Base-by-base conservation (phyloP, 306 rosid species). In the Boehmeria nivea region DNA sequence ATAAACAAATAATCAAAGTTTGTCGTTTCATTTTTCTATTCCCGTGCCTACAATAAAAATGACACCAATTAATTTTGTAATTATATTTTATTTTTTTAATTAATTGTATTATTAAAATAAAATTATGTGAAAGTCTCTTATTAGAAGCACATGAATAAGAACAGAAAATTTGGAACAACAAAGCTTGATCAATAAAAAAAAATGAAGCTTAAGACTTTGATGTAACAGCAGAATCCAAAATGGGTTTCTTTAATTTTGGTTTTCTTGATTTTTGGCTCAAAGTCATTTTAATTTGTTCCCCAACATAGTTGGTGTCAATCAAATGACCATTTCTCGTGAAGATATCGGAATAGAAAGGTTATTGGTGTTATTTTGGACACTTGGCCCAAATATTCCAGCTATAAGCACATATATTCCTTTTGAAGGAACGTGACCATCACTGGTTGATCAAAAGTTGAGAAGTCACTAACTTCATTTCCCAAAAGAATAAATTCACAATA, bases 121-220 rank as follows among this genome's bases (percentile, higher is more conserved):
- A n/a, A n/a, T n/a, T 47, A 19, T 33, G 13, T 20, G 26, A 38
- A 26, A 15, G 34, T 69, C 56, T 47, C 16, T 47, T 70, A 54
- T 44, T 31, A 31, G 9, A 31, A 31, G 36, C 36, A 31, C 36
- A n/a, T 31, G 8, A 4, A 1, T 31, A 31, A 31, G 36, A n/a
- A n/a, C n/a, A n/a, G n/a, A n/a, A n/a, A n/a, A n/a, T n/a, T n/a
- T n/a, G n/a, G n/a, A 31, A 4, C 36, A 31, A 52, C 42, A 22
- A 49, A n/a, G n/a, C n/a, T n/a, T n/a, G 21, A 13, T 52, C 61
- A 27, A 20, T 12, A 42, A 49, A 57, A 23, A 11, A 9, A 11
- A 15, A 19, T 2, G 31, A 26, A 28, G 54, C 39, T 17, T 36
- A 23, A 36, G 44, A 15, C 12, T 2, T 20, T 44, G 31, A 40